Base-by-base conservation (phyloP, 768 basidiomycete species). In the Suillus clintonianus region DNA sequence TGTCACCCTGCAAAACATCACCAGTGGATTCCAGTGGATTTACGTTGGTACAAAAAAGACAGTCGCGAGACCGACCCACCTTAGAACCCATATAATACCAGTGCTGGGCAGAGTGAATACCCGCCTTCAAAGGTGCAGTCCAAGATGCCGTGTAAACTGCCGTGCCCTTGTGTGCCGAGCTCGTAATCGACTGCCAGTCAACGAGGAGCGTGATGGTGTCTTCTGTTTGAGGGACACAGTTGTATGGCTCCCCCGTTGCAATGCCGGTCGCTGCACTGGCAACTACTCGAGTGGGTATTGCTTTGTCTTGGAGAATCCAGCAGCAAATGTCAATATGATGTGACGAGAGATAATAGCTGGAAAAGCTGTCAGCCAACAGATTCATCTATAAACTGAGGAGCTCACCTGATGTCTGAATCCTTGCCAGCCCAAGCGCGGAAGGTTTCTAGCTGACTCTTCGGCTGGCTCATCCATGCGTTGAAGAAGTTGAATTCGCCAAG, bases 51-150 rank as follows among this genome's bases (percentile, higher is more conserved):
- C 39, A 68, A 34, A 47, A 37, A 48, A 34, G 27, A 17, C 55
- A 17, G 42, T 37, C 11, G 55, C 59, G 57, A 17, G 27, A 59
- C 11, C 24, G 22, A 62, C 76, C 9, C 60, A 88, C 93, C 83
- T 93, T 96, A 80, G 93, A 90, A 56, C 85, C 95, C 91, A 96
- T 93, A 78, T 95, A 96, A 77, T 96, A 94, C 91, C 92, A 96
- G 71, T 93, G 89, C 71, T 97, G 95, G 45, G 89, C 90, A 9
- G 91, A 89, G 75, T 96, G 94, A 10, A 97, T 84, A n/a, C 94
- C 95, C 24, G 91, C 83, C 73, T 92, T 91, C 64, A 94, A 79
- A 19, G 95, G 95, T 1, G 95, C 95, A 1, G 95, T 95, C 95
- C 95, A 97, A 59, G 90, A 92, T 10, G 95, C 94, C 5, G 95